Evolutionary conservation across 2,329 filamentous ascomycete genomes (phyloP), one percentile per base, ranked within the genome.

Genomic region (Exserohilum turcica): DNA sequence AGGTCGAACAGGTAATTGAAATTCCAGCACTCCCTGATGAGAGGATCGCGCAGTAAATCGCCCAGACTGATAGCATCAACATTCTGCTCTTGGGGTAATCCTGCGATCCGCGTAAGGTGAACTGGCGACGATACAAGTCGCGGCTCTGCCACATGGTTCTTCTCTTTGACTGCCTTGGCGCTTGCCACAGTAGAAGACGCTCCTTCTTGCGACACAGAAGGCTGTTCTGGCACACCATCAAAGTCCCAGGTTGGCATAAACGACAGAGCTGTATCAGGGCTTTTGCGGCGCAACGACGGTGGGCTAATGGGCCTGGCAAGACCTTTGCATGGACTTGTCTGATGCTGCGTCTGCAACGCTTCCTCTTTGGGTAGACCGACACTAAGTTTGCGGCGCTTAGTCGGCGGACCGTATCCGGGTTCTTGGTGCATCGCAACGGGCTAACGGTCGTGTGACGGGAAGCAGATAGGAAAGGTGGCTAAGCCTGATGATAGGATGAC

Each of bases 41-140:
- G 78, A 0, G 89, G 88, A 68, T 92, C 86, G 0, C 88, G 85
- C 1, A 95, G 79, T 5, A 95, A 80, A 52, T 91, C 88, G 4
- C 77, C 75, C 8, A 94, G 77, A 1, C 79, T 81, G 29, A 93
- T 74, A 0, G 89, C 80, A 69, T 88, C 89, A 19, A 78, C 75
- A 74, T 95, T 94, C 56, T 81, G 76, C 0, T 70, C 67, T 2
- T 78, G 71, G 1, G 85, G 78, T 0, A 92, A 76, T 62, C 89
- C 87, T 24, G 78, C 79, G 48, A 94, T 87, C 54, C 80, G 81
- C 0, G 88, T 92, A 12, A 94, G 82, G 52, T 86, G 85, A 60
- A 92, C 84, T 0, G 90, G 90, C 1, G 90, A 92, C 1, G 75
- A 69, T 19, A 85, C 8, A 37, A 56, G 52, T 7, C 8, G 35